Percentiles rank a stretch among this genome's conserved stretches.
Evolutionary conservation across 768 basidiomycete genomes (phyloP).

Genomic region (Clathrus columnatus): DNA sequence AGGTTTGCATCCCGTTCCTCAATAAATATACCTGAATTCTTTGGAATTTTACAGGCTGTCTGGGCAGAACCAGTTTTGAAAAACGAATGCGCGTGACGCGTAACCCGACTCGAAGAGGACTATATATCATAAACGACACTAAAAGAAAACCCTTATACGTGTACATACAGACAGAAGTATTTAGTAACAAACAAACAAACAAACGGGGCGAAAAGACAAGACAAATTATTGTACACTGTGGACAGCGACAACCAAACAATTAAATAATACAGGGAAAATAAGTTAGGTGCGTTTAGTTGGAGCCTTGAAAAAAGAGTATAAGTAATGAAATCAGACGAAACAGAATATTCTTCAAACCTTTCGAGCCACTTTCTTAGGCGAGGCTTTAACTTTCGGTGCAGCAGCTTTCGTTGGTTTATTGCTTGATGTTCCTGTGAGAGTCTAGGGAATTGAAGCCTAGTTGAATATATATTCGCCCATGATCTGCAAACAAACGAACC

Average conservation of each 20-base stretch:
- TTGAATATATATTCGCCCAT: background rate
- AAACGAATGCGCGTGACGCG: too few relatives aligned
- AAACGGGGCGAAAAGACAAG: background rate
- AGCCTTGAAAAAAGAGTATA: background rate
- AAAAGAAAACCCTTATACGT: background rate
- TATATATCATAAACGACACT: background rate
- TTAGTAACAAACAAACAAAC: background rate
- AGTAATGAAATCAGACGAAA: background rate
- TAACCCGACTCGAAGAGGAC: too few relatives aligned
- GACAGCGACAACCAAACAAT: background rate
- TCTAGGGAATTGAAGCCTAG: constrained; percentile 24
- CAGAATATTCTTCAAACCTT: background rate
- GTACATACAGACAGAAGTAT: constrained; percentile 11
- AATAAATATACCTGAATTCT: background rate
- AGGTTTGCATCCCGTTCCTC: constrained; percentile 17
- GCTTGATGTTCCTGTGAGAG: constrained; percentile 40
- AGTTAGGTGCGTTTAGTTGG: too few relatives aligned
- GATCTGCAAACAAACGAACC: constrained; percentile 26
- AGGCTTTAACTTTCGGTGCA: constrained; percentile 19
- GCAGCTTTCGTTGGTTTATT: constrained; percentile 20
- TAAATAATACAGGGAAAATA: background rate
- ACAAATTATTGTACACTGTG: background rate
- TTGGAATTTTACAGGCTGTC: background rate
- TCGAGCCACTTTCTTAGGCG: constrained; percentile 3
- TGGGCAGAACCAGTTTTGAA: constrained; percentile 2